A percentile compares a stretch with the other conserved stretches of the same genome.
Conservation (phyloP, 2,329 filamentous ascomycete genomes). For the Botrytis porri region DNA sequence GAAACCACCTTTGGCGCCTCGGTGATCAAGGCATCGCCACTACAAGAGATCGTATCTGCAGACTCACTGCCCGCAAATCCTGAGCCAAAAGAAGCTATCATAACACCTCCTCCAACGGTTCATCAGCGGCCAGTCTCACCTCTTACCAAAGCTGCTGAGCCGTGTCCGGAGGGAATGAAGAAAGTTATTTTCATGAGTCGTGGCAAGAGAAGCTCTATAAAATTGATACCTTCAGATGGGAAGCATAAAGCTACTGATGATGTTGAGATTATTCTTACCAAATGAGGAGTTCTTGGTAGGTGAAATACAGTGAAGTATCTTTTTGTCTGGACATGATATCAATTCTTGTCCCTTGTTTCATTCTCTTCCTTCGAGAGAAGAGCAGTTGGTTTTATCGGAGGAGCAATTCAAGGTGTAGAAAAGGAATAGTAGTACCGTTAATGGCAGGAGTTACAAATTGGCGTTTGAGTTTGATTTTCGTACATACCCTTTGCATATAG, state of each 20-base stretch:
- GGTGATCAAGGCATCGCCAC: neutral
- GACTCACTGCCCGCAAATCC: conserved; percentile 15
- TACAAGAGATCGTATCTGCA: conserved; percentile 14
- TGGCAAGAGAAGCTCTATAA: conserved; percentile 11
- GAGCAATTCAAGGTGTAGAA: neutral
- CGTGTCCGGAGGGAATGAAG: neutral
- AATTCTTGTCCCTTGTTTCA: no score
- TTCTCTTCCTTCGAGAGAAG: neutral
- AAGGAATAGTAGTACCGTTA: no score
- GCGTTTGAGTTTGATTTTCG: neutral
- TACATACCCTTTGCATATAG: neutral
- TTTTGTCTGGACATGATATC: neutral
- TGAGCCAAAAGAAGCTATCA: neutral
- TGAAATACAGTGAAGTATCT: neutral
- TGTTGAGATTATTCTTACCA: conserved; percentile 8
- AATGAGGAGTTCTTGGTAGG: neutral
- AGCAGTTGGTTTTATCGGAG: neutral
- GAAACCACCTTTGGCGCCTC: neutral
- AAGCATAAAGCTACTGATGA: neutral
- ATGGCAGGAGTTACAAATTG: neutral
- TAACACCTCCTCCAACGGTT: conserved; percentile 4
- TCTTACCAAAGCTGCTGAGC: neutral
- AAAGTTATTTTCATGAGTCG: conserved; percentile 8
- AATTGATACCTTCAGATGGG: conserved; percentile 5
- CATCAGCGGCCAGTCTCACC: neutral